Base-by-base conservation (phyloP, 1,284 basidiomycete genomes). In the Caloboletus inedulis region DNA sequence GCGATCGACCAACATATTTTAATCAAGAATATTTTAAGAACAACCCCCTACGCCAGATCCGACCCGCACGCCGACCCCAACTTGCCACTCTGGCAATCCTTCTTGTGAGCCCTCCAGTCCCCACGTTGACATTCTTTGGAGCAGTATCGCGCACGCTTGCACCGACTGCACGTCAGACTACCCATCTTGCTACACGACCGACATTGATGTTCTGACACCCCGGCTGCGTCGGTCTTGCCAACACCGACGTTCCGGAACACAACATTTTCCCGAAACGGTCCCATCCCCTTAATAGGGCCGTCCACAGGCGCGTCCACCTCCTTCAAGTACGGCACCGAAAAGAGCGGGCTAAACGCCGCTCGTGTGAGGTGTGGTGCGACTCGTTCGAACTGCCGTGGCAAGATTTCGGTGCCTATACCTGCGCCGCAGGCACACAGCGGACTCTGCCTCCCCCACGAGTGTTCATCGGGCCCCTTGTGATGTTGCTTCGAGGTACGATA, bases 271-370 rank as follows among this genome's bases (percentile, higher is more conserved):
- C 1, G 13, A 4, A 42, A 21, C 13, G 1, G 9, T 4, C 21
- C 23, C 23, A 2, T 43, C 27, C 5, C 35, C 14, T 2, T 33
- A 4, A 0, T 29, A 7, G 19, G 7, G 4, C 7, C 7, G 0
- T 7, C 21, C 12, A 33, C 7, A 10, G 40, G 42, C n/a, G 18
- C 52, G 7, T 58, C 62, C 14, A 70, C 62, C 5, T 60, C 23
- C 23, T 78, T 74, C 52, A 78, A 49, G 53, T 75, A 78, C 10
- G 75, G 69, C 18, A 77, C 72, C 0, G 74, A 64, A 52, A 81
- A 82, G 1, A 81, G 61, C 0, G 76, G 79, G n/a, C 74, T 70
- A 16, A 82, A 67, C 2, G 77, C 80, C 7, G 74, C 65, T 30
- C 79, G 66, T 1, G 77, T 81, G 16, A 74, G 72, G 47, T 71